Base-by-base conservation (phyloP, 2,329 filamentous ascomycete genomes). In the Sporothrix luriei region DNA sequence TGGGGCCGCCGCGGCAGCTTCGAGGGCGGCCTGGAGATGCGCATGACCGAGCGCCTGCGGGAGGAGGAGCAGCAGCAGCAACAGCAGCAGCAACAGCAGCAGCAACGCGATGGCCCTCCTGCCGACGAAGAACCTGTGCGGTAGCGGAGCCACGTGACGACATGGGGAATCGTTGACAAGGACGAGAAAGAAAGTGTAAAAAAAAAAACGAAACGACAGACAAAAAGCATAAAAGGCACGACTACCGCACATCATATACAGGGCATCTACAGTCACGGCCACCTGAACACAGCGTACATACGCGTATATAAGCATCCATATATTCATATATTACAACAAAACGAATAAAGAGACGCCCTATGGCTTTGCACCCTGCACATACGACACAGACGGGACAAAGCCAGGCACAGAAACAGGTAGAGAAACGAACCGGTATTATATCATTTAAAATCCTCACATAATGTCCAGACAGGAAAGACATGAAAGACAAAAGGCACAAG, bases 1-100 rank as follows among this genome's bases (percentile, higher is more conserved):
- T 98, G 94, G 94, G 94, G 94, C 0, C 85, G 94, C 52, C 85
- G 93, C 71, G 90, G 89, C 68, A 96, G 92, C 76, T 83, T 94
- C 49, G 91, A 93, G 73, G 84, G 83, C 62, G 76, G 74, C 24
- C 67, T 72, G 40, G 71, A 72, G 67, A 54, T 59, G 67, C 69
- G 71, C 14, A 64, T 69, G n/a, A 62, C 54, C 29, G 65, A 61
- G 54, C 68, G 72, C 26, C 49, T 70, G 29, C 64, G 29, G 48
- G 69, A 71, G 13, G 40, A 64, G n/a, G n/a, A n/a, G n/a, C n/a
- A n/a, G 24, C 57, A 62, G 48, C 54, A 24, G 24, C 57, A 62
- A 38, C 54, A 24, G 24, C 57, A 62, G 48, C 54, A 24, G 24
- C 57, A 62, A 38, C 54, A 24, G n/a, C n/a, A n/a, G 24, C 57